These are phyloP conservation scores for Eucalyptus polybractea DNA, from an alignment of 345 rosid species.

Conservation along the genomic window DNA sequence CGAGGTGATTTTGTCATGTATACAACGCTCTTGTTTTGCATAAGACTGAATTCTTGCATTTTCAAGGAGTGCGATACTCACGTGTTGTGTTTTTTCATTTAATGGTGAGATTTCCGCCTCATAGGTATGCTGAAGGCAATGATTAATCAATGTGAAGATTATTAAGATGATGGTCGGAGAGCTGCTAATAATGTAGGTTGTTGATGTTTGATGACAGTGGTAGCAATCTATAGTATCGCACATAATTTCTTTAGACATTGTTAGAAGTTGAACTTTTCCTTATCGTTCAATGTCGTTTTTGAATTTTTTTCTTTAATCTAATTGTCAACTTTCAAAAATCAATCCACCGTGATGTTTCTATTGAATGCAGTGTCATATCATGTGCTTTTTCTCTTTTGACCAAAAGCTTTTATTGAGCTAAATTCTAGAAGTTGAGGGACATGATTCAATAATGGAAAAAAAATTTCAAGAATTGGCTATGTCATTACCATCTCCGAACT, in stretches of 20 bases:
- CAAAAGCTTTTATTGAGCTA: not conserved
- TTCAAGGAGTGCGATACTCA: not conserved
- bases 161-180: not conserved
- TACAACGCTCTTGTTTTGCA: not conserved
- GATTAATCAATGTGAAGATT: not conserved
- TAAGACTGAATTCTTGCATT: not conserved
- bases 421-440: not conserved
- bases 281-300: no score
- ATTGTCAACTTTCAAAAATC: not conserved
- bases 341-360: not conserved
- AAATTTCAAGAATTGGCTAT: not conserved
- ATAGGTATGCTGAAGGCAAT: not conserved
- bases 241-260: not conserved
- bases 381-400: not conserved
- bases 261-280: not conserved
- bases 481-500: not conserved
- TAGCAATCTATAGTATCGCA: no score
- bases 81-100: no score
- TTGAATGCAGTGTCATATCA: not conserved
- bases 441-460: not conserved
- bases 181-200: not conserved
- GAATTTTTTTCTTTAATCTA: not conserved
- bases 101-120: not conserved
- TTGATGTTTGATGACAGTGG: no score
- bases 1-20: not conserved